Evolutionary conservation across 202 grass and related monocot species (phyloP).

Genomic region (Thinopyrum obtusiflorum): DNA sequence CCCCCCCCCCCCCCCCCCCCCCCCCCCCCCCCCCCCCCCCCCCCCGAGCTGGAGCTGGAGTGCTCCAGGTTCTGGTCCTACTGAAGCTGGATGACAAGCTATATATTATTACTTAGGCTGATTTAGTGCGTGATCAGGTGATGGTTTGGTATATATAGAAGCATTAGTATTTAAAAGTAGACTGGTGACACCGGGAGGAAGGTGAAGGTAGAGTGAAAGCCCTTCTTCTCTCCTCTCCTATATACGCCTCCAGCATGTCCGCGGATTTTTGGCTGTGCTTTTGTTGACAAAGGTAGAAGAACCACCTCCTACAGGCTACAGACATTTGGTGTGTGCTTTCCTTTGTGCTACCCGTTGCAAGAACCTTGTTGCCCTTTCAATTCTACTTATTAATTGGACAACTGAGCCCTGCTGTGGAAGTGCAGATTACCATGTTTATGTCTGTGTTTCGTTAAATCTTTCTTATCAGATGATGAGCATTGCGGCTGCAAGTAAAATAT

Average conservation of each 20-base stretch:
- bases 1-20: no score
- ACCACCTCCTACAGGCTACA: conserved; percentile 1
- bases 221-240: conserved; percentile 10
- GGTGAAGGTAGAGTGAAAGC: neutral
- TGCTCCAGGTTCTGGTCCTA: conserved; percentile 55
- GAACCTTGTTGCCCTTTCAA: neutral
- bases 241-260: conserved; percentile 2
- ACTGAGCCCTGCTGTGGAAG: neutral
- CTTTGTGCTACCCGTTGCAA: conserved; percentile 14
- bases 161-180: neutral
- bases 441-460: no score
- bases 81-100: neutral
- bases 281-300: conserved; percentile 23
- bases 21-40: no score
- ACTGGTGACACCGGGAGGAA: neutral
- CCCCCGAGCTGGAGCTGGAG: conserved; percentile 21
- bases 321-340: conserved; percentile 14
- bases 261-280: conserved; percentile 34
- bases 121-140: conserved; percentile 35
- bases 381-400: neutral
- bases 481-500: neutral
- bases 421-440: neutral
- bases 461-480: neutral
- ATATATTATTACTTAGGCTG: neutral
- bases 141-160: conserved; percentile 32